These are phyloP conservation scores for Trypanosoma caninum DNA, from an alignment of 208 protist genomes.

Conservation along the genomic window DNA sequence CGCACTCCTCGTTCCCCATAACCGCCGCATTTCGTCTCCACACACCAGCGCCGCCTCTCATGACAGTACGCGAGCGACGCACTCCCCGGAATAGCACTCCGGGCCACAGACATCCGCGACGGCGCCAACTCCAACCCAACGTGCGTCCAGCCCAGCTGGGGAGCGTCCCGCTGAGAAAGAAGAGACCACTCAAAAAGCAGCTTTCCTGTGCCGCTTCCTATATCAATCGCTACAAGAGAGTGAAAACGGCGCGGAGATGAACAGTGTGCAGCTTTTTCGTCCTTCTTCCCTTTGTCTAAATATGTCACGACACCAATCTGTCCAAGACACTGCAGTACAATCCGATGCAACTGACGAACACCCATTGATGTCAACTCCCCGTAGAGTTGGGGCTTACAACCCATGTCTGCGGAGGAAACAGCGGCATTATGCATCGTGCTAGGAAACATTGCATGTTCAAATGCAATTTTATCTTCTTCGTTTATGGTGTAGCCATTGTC, in stretches of 20 bases:
- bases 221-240: conserved; percentile 42
- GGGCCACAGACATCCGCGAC: conserved; percentile 56
- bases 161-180: conserved; percentile 30
- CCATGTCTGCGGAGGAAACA: neutral
- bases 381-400: conserved; percentile 37
- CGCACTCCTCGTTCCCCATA: conserved; percentile 17
- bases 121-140: conserved; percentile 63
- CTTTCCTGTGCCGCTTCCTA: conserved; percentile 70
- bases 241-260: neutral
- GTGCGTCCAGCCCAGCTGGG: conserved; percentile 34
- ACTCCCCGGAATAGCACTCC: conserved; percentile 34
- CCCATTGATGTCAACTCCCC: conserved; percentile 69
- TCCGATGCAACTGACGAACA: conserved; percentile 52
- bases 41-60: neutral
- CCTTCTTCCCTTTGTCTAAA: neutral
- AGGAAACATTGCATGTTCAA: conserved; percentile 6
- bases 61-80: conserved; percentile 13
- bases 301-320: conserved; percentile 11
- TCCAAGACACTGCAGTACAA: conserved; percentile 24
- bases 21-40: neutral
- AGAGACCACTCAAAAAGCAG: conserved; percentile 72
- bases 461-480: conserved; percentile 31
- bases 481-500: conserved; percentile 42
- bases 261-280: conserved; percentile 20
- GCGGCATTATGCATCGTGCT: neutral